phyloP scores from a whole-genome alignment of 306 rosid genomes.

The Pterocarpus santalinus region DNA sequence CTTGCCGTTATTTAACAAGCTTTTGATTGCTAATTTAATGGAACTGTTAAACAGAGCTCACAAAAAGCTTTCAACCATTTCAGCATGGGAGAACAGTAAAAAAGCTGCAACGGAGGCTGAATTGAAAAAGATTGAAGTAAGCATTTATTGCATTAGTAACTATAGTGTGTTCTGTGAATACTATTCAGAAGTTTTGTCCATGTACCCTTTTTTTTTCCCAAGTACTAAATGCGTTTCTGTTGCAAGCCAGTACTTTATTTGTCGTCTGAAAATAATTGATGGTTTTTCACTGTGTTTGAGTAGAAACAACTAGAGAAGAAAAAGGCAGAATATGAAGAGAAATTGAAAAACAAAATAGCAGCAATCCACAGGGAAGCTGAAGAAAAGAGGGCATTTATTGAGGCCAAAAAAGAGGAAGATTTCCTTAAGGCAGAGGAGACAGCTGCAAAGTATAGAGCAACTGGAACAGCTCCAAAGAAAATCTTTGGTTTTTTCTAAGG shows the following conservation, averaged over 20 bases:
- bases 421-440: constrained; percentile 83
- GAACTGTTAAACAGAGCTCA: constrained; percentile 67
- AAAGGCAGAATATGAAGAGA: constrained; percentile 79
- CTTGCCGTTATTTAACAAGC: constrained; percentile 13
- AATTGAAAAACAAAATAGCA: constrained; percentile 81
- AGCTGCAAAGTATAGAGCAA: constrained; percentile 85
- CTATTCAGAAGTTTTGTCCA: neutral
- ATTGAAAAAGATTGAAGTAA: constrained; percentile 76
- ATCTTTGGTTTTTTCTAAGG: constrained; percentile 60
- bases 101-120: constrained; percentile 79
- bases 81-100: constrained; percentile 84
- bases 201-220: neutral
- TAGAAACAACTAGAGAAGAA: constrained; percentile 87
- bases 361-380: constrained; percentile 76
- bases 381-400: constrained; percentile 80
- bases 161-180: neutral
- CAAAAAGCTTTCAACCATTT: constrained; percentile 67
- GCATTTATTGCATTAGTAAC: neutral
- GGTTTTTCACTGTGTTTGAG: constrained; percentile 22
- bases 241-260: constrained; percentile 8
- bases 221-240: neutral
- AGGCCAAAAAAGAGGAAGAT: constrained; percentile 79
- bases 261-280: neutral
- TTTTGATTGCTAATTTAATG: constrained; percentile 21
- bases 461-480: constrained; percentile 85